Conservation (phyloP, 345 rosid genomes). For the Pistacia integerrima region DNA sequence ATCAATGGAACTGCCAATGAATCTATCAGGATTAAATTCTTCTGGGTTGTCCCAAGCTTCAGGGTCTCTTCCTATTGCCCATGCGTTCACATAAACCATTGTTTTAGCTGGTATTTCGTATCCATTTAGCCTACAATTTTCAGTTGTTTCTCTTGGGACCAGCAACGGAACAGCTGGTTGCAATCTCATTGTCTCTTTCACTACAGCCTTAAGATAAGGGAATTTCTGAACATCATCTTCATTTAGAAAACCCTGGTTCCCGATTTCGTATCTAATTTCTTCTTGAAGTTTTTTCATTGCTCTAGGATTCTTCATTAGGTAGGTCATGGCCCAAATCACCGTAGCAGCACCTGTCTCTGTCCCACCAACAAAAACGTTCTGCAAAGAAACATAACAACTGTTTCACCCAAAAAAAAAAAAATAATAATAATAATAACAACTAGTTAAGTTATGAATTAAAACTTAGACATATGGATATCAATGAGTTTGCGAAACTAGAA, state of each 20-base stretch:
- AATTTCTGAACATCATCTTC: constrained; percentile 35
- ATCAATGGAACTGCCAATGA: constrained; percentile 18
- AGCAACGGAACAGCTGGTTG: constrained; percentile 31
- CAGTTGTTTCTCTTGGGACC: constrained; percentile 28
- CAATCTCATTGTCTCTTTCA: constrained; percentile 44
- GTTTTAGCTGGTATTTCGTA: constrained; percentile 25
- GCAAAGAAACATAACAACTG: not conserved
- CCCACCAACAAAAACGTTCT: constrained; percentile 39
- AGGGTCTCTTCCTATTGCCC: constrained; percentile 44
- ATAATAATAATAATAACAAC: no score
- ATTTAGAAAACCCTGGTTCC: constrained; percentile 27
- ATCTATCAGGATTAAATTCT: constrained; percentile 31
- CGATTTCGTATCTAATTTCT: constrained; percentile 25
- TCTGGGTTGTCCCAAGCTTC: constrained; percentile 35
- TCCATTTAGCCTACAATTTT: constrained; percentile 3
- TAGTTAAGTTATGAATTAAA: no score
- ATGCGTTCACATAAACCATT: constrained; percentile 25
- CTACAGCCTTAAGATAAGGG: constrained; percentile 45
- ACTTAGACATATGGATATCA: not conserved
- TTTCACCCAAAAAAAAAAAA: no score
- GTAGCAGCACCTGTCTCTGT: constrained; percentile 30
- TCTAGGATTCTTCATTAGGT: constrained; percentile 31
- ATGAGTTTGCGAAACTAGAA: not conserved
- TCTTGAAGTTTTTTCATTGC: constrained; percentile 35
- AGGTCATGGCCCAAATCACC: constrained; percentile 40